Base-by-base conservation (phyloP, 495 filamentous ascomycete species). In the Penicillium angulare region DNA sequence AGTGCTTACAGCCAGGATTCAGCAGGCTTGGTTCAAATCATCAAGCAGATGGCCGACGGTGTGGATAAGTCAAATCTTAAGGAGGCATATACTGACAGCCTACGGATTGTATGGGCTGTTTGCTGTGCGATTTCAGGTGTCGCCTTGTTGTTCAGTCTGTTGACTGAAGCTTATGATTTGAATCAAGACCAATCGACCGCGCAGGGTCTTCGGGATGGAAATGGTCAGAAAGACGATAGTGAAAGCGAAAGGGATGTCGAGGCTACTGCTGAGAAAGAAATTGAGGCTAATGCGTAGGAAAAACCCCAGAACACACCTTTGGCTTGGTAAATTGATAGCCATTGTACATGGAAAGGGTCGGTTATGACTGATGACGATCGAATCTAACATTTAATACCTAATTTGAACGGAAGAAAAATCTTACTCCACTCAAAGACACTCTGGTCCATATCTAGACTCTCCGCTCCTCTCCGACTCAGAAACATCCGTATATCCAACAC, bases 91-190 rank as follows among this genome's bases (percentile, higher is more conserved):
- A 73, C 75, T 0, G 80, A 83, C 55, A 73, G 75, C 43, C 41
- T 88, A 52, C 71, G 76, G 46, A 70, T 74, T 3, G 76, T 87
- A 8, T 87, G 83, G 83, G 60, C 67, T 6, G 66, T 74, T 2
- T 75, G 80, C 50, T 79, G 82, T 56, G 82, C 63, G 1, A 65
- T 86, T 12, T 68, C 70, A 0, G 78, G 60, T 0, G 66, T 80
- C 1, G 81, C 75, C 0, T 49, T 80, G 53, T 12, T 78, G 29
- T 42, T 73, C 16, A 84, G 79, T 60, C 48, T 79, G 3, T 70
- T 67, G 17, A 82, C 77, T 10, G 59, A 79, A 61, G 73, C 74
- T 7, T 75, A 83, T 62, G 81, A 78, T 54, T 57, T 83, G 41
- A 73, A 81, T 64, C 68, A 72, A 39, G 78, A 72, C 24, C 64